Percentiles rank a stretch among this genome's conserved stretches.
Conservation (phyloP, 352 stramenopile species). For the Discostella stelligera region DNA sequence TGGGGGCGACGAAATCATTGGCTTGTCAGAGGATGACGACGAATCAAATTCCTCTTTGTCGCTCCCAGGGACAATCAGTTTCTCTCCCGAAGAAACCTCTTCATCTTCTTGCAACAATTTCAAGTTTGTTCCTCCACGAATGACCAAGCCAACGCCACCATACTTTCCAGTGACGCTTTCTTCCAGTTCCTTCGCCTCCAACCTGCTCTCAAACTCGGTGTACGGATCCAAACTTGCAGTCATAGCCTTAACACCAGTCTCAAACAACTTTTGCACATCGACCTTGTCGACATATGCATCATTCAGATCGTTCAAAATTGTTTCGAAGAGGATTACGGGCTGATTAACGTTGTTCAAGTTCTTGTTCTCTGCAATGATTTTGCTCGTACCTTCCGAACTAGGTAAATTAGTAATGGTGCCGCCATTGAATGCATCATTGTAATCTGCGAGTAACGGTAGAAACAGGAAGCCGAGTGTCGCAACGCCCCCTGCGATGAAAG, state of each 20-base stretch:
- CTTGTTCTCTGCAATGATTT: neutral
- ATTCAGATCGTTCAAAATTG: constrained; percentile 78
- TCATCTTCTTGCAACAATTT: constrained; percentile 6
- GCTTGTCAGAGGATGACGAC: neutral
- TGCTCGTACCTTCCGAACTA: neutral
- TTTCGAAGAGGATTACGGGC: constrained; percentile 81
- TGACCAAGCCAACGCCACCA: constrained; percentile 86
- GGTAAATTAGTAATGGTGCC: neutral
- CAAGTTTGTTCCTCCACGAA: constrained; percentile 68
- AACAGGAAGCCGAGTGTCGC: constrained; percentile 45
- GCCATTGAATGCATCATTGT: constrained; percentile 39
- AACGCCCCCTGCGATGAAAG: constrained; percentile 43
- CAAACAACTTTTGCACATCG: constrained; percentile 83
- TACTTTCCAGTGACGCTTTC: constrained; percentile 82
- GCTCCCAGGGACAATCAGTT: neutral
- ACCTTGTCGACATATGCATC: constrained; percentile 80
- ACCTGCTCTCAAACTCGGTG: constrained; percentile 84
- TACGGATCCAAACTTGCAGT: constrained; percentile 86
- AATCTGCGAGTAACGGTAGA: constrained; percentile 41
- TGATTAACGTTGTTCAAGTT: constrained; percentile 54
- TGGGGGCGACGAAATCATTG: constrained; percentile 10
- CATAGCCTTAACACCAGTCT: constrained; percentile 86
- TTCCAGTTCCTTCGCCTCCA: constrained; percentile 73
- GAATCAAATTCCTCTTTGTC: constrained; percentile 14
- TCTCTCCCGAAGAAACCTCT: neutral